Conservation (phyloP, 306 rosid genomes). For the barrel medic (Medicago truncatula) region DNA sequence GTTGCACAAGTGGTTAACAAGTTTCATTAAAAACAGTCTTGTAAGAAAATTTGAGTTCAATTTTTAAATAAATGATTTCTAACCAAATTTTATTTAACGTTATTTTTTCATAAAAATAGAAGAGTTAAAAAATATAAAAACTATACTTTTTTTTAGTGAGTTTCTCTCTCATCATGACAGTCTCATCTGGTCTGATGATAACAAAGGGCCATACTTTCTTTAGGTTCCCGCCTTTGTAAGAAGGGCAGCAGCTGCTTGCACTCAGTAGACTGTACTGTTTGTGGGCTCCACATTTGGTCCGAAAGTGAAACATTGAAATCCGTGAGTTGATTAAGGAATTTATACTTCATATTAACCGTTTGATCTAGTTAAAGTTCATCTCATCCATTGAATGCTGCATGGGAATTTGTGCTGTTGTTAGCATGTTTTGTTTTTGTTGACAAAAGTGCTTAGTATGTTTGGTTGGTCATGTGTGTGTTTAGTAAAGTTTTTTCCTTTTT, state of each 20-base stretch:
- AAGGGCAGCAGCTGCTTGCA: conserved; percentile 30
- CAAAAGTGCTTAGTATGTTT: conserved; percentile 21
- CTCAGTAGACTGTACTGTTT: conserved; percentile 40
- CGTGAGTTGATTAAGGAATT: conserved; percentile 44
- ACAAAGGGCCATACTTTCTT: conserved; percentile 41
- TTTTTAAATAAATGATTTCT: too few species aligned
- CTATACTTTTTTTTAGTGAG: too few species aligned
- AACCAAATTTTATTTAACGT: too few species aligned
- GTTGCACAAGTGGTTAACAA: too few species aligned
- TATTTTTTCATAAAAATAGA: too few species aligned
- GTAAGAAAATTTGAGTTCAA: too few species aligned
- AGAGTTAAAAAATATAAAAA: too few species aligned
- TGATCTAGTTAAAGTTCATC: not conserved
- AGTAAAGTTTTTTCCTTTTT: conserved; percentile 33
- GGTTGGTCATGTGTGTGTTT: conserved; percentile 30
- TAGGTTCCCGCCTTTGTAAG: conserved; percentile 82
- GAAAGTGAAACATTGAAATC: conserved; percentile 73
- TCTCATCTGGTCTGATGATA: conserved; percentile 29
- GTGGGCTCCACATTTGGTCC: conserved; percentile 67
- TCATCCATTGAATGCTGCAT: conserved; percentile 38
- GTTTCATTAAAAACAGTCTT: too few species aligned
- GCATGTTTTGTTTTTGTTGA: conserved; percentile 19
- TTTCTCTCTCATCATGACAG: conserved; percentile 41
- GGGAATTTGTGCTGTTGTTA: conserved; percentile 52
- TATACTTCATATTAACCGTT: conserved; percentile 35